Base-by-base conservation (phyloP, 305 asterid genomes). In the Salvia sclarea region DNA sequence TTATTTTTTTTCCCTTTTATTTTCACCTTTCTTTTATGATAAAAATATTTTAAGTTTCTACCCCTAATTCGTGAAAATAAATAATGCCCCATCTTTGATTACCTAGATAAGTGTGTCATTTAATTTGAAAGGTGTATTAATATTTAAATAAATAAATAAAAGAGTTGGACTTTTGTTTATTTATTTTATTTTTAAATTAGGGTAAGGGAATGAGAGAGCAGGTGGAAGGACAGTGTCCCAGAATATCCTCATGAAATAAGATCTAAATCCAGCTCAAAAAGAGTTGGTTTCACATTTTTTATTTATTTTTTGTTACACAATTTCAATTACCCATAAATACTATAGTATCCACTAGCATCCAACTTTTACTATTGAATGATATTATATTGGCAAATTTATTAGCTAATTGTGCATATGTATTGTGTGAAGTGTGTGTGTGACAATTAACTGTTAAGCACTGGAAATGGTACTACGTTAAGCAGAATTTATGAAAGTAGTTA, bases 101-200 rank as follows among this genome's bases (percentile, higher is more conserved):
- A 71, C 75, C 72, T 78, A 18, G 71, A 70, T 48, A 66, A 69
- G 37, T 13, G 79, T 74, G 76, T 44, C 75, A 50, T 68, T 62
- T 30, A 74, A 64, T 44, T 61, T 52, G 16, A n/a, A 8, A 59
- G 16, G 5, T 14, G n/a, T 3, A 13, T 7, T 30, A 45, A 47
- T 47, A 4, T 47, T 6, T n/a, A n/a, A n/a, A n/a, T n/a, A n/a
- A n/a, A n/a, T n/a, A n/a, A n/a, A n/a, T n/a, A n/a, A 6, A 14
- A 14, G 17, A 16, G 22, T 21, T 45, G 6, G 50, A 17, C 53
- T 47, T 45, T n/a, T n/a, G n/a, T 45, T 45, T 45, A 8, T 2
- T 43, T 43, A 0, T 4, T 0, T 1, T 52, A 11, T 22, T 21
- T 4, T 6, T 2, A 24, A 18, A 49, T 57, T 20, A 21, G 11